phyloP scores from a whole-genome alignment of 495 filamentous ascomycete genomes.

The Penicillium verhagenii region DNA sequence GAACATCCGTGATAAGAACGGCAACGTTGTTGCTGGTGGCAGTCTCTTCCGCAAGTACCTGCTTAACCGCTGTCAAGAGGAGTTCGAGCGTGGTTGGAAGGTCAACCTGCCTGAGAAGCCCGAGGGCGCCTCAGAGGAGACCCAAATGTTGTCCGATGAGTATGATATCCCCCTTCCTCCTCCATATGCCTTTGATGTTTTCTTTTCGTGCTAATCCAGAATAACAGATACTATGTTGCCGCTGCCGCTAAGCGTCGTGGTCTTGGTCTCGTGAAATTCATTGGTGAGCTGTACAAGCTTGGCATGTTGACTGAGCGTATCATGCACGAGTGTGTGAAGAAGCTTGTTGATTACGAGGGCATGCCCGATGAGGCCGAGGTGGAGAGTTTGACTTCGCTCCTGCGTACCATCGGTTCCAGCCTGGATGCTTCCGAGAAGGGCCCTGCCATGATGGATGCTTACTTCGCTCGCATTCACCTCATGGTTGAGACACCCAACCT shows the following conservation, averaged over 20 bases:
- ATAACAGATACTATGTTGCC: conserved; percentile 91
- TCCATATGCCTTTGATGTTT: conserved; percentile 11
- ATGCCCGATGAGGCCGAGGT: conserved; percentile 93
- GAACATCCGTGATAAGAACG: conserved; percentile 80
- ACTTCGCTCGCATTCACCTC: conserved; percentile 81
- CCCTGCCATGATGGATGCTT: conserved; percentile 81
- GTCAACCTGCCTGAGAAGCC: conserved; percentile 78
- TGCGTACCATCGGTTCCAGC: conserved; percentile 85
- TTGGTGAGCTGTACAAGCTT: conserved; percentile 98
- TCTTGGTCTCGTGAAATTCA: conserved; percentile 97
- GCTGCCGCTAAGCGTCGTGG: conserved; percentile 96
- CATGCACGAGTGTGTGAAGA: conserved; percentile 99
- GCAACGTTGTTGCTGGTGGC: conserved; percentile 85
- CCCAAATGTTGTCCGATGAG: conserved; percentile 86
- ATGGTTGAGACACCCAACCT: conserved; percentile 76
- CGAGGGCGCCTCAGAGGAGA: conserved; percentile 72
- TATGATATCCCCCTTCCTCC: too few relatives aligned
- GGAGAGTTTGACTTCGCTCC: conserved; percentile 87
- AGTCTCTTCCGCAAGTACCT: conserved; percentile 97
- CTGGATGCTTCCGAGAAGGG: conserved; percentile 81
- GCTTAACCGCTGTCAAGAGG: conserved; percentile 96
- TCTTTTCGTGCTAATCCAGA: background rate
- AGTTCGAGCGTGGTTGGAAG: conserved; percentile 99
- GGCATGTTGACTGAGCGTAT: conserved; percentile 98
- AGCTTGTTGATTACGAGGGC: conserved; percentile 92